A percentile compares a stretch with the other conserved stretches of the same genome.
Conservation (phyloP, 2,329 filamentous ascomycete genomes). For the Hypoxylon sp. region DNA sequence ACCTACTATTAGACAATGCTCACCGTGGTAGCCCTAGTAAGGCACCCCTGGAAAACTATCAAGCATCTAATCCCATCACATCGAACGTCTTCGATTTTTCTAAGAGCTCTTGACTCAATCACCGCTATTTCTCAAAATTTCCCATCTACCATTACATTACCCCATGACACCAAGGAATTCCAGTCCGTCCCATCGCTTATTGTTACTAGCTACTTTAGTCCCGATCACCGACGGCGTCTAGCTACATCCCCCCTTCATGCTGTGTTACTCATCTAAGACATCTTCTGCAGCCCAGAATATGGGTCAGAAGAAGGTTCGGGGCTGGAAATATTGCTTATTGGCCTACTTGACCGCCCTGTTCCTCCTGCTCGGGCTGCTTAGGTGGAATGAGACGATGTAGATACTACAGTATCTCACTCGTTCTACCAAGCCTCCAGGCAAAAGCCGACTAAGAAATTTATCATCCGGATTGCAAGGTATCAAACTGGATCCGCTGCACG, state of each 20-base stretch:
- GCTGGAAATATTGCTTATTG: constrained; percentile 30
- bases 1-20: constrained; percentile 9
- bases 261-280: constrained; percentile 41
- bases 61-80: constrained; percentile 32
- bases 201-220: constrained; percentile 26
- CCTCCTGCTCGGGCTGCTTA: constrained; percentile 27
- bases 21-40: background rate
- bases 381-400: constrained; percentile 29
- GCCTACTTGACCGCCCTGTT: constrained; percentile 12
- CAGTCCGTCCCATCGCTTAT: constrained; percentile 22
- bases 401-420: constrained; percentile 27
- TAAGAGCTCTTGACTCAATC: constrained; percentile 23
- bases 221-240: constrained; percentile 29
- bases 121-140: constrained; percentile 36
- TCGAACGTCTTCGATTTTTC: constrained; percentile 11
- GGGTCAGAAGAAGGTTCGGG: constrained; percentile 31
- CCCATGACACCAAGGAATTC: constrained; percentile 20
- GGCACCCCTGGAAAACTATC: constrained; percentile 6
- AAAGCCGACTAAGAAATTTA: constrained; percentile 18
- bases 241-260: constrained; percentile 28
- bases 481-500: constrained; percentile 12
- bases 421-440: constrained; percentile 18
- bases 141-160: constrained; percentile 31
- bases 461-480: constrained; percentile 25
- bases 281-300: constrained; percentile 41